These are phyloP conservation scores for Blastobotrys capitulatus DNA, from an alignment of 1,139 yeast species.

Conservation along the genomic window DNA sequence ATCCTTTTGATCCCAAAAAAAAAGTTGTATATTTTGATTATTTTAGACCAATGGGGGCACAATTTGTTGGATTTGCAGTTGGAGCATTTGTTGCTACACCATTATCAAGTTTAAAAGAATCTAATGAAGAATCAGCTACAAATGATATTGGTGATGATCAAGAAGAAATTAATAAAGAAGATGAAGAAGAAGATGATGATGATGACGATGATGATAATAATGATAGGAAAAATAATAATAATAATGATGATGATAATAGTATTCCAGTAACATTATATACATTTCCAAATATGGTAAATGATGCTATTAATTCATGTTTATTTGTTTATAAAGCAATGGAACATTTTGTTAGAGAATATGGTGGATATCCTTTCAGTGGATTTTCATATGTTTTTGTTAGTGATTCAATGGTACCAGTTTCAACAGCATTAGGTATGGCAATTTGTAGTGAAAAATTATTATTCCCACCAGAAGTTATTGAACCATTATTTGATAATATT, in stretches of 20 bases:
- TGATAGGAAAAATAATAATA: constrained; percentile 18
- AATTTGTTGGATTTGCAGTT: constrained; percentile 93
- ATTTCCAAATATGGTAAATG: constrained; percentile 49
- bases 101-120: constrained; percentile 37
- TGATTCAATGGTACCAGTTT: constrained; percentile 45
- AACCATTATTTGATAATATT: constrained; percentile 69
- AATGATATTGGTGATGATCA: constrained; percentile 12
- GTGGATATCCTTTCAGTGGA: constrained; percentile 86
- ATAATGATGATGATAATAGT: constrained; percentile 29
- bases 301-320: constrained; percentile 70
- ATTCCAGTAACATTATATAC: constrained; percentile 52
- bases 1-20: constrained; percentile 60
- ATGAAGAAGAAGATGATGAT: constrained; percentile 29
- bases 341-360: constrained; percentile 79
- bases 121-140: constrained; percentile 29
- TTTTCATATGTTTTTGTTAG: constrained; percentile 72
- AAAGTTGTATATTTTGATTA: constrained; percentile 76
- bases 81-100: constrained; percentile 74
- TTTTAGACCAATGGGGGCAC: constrained; percentile 85
- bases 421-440: constrained; percentile 71
- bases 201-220: constrained; percentile 29
- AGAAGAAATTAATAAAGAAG: constrained; percentile 13
- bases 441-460: constrained; percentile 58
- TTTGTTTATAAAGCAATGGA: constrained; percentile 76
- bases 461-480: constrained; percentile 74